phyloP scores from a whole-genome alignment of 2,329 filamentous ascomycete species.

The Pseudocercospora fuligena region DNA sequence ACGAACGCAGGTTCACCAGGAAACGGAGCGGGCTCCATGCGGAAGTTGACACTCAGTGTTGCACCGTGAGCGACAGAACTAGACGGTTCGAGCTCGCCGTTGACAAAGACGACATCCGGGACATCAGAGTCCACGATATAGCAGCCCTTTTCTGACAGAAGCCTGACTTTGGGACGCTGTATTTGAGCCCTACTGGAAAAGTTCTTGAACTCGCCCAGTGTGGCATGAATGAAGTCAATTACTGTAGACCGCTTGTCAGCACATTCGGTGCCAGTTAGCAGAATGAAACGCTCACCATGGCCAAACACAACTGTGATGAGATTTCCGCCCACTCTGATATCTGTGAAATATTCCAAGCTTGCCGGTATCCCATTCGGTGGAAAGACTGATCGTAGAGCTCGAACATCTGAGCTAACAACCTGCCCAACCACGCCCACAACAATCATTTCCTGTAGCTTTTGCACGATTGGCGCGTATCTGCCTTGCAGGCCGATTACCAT shows the following conservation, averaged over 20 bases:
- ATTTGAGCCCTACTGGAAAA: not conserved
- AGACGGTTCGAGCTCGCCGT: not conserved
- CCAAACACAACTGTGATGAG: slow-evolving; percentile 15
- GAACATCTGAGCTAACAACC: slow-evolving; percentile 34
- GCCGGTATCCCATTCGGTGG: not conserved
- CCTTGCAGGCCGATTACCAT: slow-evolving; percentile 56
- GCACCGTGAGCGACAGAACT: not conserved
- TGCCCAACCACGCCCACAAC: slow-evolving; percentile 49
- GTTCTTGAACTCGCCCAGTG: not conserved
- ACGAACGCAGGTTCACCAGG: slow-evolving; percentile 12
- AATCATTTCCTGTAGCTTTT: slow-evolving; percentile 50
- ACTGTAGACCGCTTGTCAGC: not conserved
- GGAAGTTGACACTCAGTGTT: slow-evolving; percentile 6
- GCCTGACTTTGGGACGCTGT: not conserved
- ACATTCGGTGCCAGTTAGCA: not conserved
- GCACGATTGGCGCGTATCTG: slow-evolving; percentile 44
- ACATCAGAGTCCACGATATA: not conserved
- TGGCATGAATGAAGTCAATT: not conserved
- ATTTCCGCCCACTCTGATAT: slow-evolving; percentile 11
- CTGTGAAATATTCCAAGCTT: slow-evolving; percentile 8
- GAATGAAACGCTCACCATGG: not conserved
- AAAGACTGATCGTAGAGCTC: not conserved
- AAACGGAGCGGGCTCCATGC: slow-evolving; percentile 10
- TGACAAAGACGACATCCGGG: not conserved
- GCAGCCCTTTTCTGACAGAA: not conserved